Evolutionary conservation across 2,329 filamentous ascomycete genomes (phyloP).

Genomic region (Atkinsonella hypoxylon): DNA sequence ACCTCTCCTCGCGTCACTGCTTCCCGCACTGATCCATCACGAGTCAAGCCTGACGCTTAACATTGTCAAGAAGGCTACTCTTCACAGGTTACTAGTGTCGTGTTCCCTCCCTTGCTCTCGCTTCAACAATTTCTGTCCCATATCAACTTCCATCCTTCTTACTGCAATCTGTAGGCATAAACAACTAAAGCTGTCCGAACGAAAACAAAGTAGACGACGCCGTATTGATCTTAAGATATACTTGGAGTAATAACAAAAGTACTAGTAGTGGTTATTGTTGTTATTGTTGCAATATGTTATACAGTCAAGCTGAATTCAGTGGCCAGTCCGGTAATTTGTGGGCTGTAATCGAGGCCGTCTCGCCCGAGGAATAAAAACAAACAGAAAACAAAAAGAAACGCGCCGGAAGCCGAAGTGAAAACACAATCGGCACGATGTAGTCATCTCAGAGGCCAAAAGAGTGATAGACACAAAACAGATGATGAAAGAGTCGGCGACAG

Average conservation of each 20-base stretch:
- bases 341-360: background rate
- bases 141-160: background rate
- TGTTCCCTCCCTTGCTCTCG: background rate
- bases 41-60: no score
- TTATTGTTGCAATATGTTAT: background rate
- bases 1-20: background rate
- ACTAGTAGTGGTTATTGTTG: background rate
- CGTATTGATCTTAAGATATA: constrained; percentile 1
- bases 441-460: background rate
- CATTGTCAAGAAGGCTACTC: background rate
- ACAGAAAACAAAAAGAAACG: background rate
- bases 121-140: background rate
- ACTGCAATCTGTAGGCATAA: constrained; percentile 1
- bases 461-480: background rate
- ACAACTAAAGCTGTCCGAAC: background rate
- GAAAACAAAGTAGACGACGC: background rate
- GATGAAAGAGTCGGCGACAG: background rate
- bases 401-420: background rate
- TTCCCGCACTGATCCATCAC: background rate
- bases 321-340: background rate
- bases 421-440: background rate
- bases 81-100: background rate
- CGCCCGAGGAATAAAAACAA: background rate
- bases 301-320: background rate
- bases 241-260: background rate